A percentile compares a stretch with the other conserved stretches of the same genome.
phyloP scores from a whole-genome alignment of 108 stramenopile genomes.

The Nitzschia putrida region DNA sequence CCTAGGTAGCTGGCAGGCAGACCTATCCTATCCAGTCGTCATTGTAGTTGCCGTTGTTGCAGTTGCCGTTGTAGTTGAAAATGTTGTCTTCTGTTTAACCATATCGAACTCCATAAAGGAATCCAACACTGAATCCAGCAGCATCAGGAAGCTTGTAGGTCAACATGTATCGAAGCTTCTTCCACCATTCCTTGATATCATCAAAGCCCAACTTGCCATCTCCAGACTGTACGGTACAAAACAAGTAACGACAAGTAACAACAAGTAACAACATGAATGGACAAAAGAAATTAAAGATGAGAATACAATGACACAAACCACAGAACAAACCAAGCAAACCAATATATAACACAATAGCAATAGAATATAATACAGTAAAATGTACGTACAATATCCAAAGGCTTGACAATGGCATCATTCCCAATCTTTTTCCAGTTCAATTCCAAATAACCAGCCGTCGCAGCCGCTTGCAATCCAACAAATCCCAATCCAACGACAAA shows the following conservation, averaged over 20 bases:
- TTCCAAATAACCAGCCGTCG: constrained; percentile 66
- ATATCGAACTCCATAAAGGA: constrained; percentile 73
- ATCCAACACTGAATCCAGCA: constrained; percentile 84
- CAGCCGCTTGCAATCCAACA: constrained; percentile 59
- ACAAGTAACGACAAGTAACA: not conserved
- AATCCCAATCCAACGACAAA: constrained; percentile 71
- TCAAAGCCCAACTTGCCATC: constrained; percentile 67
- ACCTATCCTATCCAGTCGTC: no score
- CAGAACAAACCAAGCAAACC: no score
- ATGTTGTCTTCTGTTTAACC: no score
- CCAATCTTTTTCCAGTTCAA: constrained; percentile 66
- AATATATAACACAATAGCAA: no score
- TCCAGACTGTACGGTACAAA: constrained; percentile 31
- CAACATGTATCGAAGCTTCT: constrained; percentile 70
- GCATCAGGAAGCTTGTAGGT: constrained; percentile 78
- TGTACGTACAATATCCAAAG: constrained; percentile 34
- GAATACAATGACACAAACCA: no score
- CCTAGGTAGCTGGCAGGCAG: no score
- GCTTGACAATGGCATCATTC: constrained; percentile 30
- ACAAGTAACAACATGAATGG: not conserved
- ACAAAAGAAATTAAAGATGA: not conserved
- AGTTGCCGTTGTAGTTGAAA: no score
- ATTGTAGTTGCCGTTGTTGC: no score
- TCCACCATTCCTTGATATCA: constrained; percentile 82
- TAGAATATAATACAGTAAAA: no score